Base-by-base conservation (phyloP, 345 rosid species). In the Lagerstroemia speciosa region DNA sequence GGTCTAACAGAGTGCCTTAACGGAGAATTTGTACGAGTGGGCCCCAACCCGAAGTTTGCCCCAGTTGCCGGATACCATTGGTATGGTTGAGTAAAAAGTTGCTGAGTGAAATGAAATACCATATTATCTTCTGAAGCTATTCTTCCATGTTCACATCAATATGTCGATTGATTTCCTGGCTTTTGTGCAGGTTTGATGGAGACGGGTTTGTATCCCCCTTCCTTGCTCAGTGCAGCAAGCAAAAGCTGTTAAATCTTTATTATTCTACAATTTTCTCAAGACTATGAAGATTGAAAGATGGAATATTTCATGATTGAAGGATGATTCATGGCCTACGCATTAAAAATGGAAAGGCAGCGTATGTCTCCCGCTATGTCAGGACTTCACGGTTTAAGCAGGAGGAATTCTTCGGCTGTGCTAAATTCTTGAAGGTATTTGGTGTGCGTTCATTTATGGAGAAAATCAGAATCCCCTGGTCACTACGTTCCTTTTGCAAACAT, bases 241-340 rank as follows among this genome's bases (percentile, higher is more conserved):
- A 30, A 29, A 27, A 14, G 63, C 14, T 27, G 14, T 27, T 11
- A 30, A n/a, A 3, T 41, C 15, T 41, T 41, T 41, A 41, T n/a
- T 53, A 26, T 53, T 53, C 14, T 8, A n/a, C 11, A 53, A 53
- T 0, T 26, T 53, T 10, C 29, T n/a, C 0, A n/a, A 53, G 14
- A 8, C 30, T 5, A 7, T 8, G 5, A 22, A 22, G 14, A 58
- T 27, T 48, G 8, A 22, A 38, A 0, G 17, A 58, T 12, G 19
- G 34, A 16, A 14, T 15, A 11, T 58, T 58, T 27, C 6, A 12
- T 30, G 33, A 15, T 68, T 77, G 75, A 88, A 91, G 97, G 62
- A 93, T 93, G 97, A 84, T 93, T 70, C 97, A 93, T 80, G 98
- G 94, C 9, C 65, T 91, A 73, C 91, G 88, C 63, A 91, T 93